Evolutionary conservation across 345 rosid genomes (phyloP), one percentile per base, ranked within the genome.

Genomic region (Syzygium oleosum): DNA sequence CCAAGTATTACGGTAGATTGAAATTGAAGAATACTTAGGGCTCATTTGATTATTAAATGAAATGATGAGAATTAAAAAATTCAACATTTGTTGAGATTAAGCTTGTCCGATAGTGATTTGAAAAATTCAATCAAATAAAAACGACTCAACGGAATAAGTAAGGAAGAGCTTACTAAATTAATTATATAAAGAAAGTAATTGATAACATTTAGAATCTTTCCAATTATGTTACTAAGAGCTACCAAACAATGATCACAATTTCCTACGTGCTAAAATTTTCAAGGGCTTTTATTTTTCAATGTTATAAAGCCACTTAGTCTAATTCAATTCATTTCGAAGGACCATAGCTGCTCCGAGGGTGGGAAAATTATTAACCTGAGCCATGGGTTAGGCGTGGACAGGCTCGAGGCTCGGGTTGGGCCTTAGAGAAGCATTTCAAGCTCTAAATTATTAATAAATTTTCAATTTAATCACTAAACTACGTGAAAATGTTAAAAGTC

Each of bases 11-110:
- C 2, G 12, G 10, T 31, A 65, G 23, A 16, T 7, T 4, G 78
- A 65, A 29, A 65, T 65, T 15, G 22, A 65, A 65, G 22, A 15
- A 31, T 65, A 31, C 78, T 31, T 0, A 0, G 78, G 43, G 43
- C 22, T 2, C 31, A 31, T 65, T 16, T 65, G 79, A 65, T 65
- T 65, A 16, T 65, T 16, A 65, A 65, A 16, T 65, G 31, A 65
- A 16, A 22, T 1, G 0, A 8, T 0, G 43, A 65, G 78, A 14
- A 16, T 65, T 3, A 4, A 16, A 14, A 65, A 17, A 4, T 1
- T 65, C 5, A 10, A 16, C 23, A 15, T 17, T 10, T 4, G 79
- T 2, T 16, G 78, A 31, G 78, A 29, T 65, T 31, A 65, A 65
- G 78, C 41, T 16, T 4, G 43, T 65, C 21, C 1, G 17, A 8